Base-by-base conservation (phyloP, 2,329 filamentous ascomycete species). In the Neofusicoccum sp. region DNA sequence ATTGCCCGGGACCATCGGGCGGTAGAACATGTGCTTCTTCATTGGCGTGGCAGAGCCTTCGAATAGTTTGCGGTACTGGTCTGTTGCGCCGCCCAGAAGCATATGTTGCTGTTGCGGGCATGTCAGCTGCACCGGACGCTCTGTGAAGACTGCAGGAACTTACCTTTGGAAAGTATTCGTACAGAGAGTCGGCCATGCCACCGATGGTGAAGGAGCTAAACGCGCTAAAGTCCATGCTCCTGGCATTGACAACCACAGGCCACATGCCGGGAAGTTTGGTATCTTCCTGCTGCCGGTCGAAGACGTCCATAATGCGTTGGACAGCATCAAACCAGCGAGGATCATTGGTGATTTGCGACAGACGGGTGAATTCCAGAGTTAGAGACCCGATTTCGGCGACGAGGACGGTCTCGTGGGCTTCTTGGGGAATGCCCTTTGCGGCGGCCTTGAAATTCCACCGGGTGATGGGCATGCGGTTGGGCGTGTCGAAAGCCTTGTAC, bases 61-160 rank as follows among this genome's bases (percentile, higher is more conserved):
- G 71, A 87, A 92, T 14, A 87, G 75, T 12, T 82, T 82, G 16
- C 78, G 69, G 68, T 84, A 85, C 8, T 79, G 73, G 0, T 78
- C 76, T 4, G 80, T 76, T 1, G 76, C 66, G 6, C 83, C 82
- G 11, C 74, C 73, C 8, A 76, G 69, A 6, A 77, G 66, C 7
- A 72, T 71, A 52, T 70, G 68, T 73, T 81, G 79, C 66, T 83
- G 29, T 81, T 22, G 22, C 22, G 2, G 1, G 22, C 22, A 22
- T 22, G 2, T 22, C 2, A 22, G 78, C 66, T 83, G 11, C 6
- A 6, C 36, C 36, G 33, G 29, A n/a, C 8, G 29, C 16, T 9
- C 28, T 14, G 7, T 33, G 3, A 29, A 8, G 16, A 29, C 4
- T 22, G 16, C 9, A 9, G 6, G 29, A 11, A 29, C 45, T 12